Percentiles rank a stretch among this genome's conserved stretches.
Conservation (phyloP, 371 early-diverging fungal species). For the Circinella umbellata region DNA sequence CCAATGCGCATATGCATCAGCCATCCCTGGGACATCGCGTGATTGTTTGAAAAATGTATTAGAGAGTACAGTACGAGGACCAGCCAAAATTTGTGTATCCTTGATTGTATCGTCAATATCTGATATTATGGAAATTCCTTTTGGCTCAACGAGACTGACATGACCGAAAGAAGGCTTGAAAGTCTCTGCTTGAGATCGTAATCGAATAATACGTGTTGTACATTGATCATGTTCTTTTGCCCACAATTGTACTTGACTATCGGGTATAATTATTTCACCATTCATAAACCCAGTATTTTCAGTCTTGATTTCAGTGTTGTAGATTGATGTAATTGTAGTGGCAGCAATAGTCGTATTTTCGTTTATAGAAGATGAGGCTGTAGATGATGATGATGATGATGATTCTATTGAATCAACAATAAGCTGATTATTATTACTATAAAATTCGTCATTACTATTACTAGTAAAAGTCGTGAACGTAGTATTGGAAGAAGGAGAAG, state of each 20-base stretch:
- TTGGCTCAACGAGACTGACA: conserved; percentile 58
- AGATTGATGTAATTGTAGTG: not conserved
- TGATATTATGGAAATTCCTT: conserved; percentile 80
- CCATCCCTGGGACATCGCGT: conserved; percentile 72
- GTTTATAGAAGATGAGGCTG: not conserved
- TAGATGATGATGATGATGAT: conserved; percentile 14
- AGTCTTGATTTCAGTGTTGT: conserved; percentile 10
- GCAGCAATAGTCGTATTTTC: not conserved
- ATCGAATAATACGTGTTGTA: conserved; percentile 32
- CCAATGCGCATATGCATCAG: conserved; percentile 69
- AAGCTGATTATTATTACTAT: not conserved
- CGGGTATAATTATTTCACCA: conserved; percentile 31
- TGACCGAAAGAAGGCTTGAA: conserved; percentile 39
- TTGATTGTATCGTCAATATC: conserved; percentile 94
- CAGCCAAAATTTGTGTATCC: conserved; percentile 73
- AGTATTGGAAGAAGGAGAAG: no score
- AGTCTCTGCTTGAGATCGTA: conserved; percentile 19
- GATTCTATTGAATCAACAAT: not conserved
- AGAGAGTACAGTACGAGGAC: conserved; percentile 67
- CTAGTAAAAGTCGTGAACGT: no score
- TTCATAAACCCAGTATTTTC: conserved; percentile 32
- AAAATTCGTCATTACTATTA: not conserved
- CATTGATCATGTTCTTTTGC: conserved; percentile 36
- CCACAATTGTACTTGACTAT: conserved; percentile 33
- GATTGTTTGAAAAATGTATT: conserved; percentile 74